Conservation (phyloP, 345 rosid genomes). For the Pistacia vera region DNA sequence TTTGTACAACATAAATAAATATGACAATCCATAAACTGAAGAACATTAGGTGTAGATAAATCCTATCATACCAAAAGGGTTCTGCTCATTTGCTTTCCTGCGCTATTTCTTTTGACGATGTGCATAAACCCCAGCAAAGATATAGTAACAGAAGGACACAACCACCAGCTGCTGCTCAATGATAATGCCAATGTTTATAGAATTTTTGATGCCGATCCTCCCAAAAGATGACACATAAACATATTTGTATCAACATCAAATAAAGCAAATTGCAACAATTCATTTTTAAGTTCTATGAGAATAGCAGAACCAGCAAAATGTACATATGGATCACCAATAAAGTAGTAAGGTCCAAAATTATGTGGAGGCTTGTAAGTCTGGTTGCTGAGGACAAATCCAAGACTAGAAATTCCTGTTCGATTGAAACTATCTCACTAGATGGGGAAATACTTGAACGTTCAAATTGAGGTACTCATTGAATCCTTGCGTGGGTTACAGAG, state of each 20-base stretch:
- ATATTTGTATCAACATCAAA: constrained; percentile 16
- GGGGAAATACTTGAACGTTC: constrained; percentile 50
- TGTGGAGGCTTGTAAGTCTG: constrained; percentile 18
- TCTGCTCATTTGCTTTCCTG: constrained; percentile 53
- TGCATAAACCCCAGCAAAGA: constrained; percentile 70
- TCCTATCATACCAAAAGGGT: constrained; percentile 65
- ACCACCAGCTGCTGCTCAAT: constrained; percentile 71
- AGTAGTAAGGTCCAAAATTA: constrained; percentile 61
- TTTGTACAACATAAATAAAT: constrained; percentile 13
- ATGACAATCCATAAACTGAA: constrained; percentile 23
- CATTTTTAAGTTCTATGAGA: constrained; percentile 24
- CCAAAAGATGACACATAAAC: constrained; percentile 16
- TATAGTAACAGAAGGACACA: constrained; percentile 47
- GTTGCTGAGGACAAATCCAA: constrained; percentile 63
- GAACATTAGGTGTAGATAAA: background rate
- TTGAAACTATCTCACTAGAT: constrained; percentile 46
- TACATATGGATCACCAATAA: constrained; percentile 35
- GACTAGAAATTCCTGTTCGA: constrained; percentile 32
- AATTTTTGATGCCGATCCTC: constrained; percentile 29
- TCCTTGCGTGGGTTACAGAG: constrained; percentile 57
- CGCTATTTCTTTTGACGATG: constrained; percentile 73
- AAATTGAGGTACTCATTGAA: constrained; percentile 43
- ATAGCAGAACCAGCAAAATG: constrained; percentile 47
- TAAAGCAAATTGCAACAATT: background rate
- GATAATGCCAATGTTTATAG: constrained; percentile 47